Base-by-base conservation (phyloP, 495 filamentous ascomycete genomes). In the Darksidea phi region DNA sequence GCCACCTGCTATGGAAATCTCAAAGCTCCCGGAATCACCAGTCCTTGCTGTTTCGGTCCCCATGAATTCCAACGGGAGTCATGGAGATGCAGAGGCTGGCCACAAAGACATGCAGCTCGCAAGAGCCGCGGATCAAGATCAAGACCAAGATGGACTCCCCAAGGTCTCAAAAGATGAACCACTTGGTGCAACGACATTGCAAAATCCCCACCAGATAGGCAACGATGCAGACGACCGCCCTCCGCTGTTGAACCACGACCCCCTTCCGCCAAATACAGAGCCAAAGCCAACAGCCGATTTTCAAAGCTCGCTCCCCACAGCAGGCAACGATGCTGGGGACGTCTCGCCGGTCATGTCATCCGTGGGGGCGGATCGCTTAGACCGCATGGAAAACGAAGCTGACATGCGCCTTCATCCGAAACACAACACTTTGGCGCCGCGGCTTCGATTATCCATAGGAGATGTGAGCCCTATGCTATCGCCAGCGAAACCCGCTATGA, bases 241-340 rank as follows among this genome's bases (percentile, higher is more conserved):
- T 15, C 63, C 63, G 18, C 63, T 61, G 48, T 23, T 66, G 38
- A 57, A 52, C 38, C 34, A 66, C 36, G 63, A 66, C 6, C 57
- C 57, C 11, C 15, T 57, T 7, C 20, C 11, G 2, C 45, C 41
- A n/a, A 13, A 13, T 20, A 17, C 8, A 20, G 37, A 32, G 17
- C 43, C 15, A 20, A 17, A 18, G 49, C 17, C 15, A 18, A 23
- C 10, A 36, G 6, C 5, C 15, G 59, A 67, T 34, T 42, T 67
- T 47, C 59, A 55, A 2, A 55, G 54, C 23, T 21, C 55, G 10
- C 37, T 25, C 8, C 49, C 32, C 13, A 25, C 46, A 6, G 48
- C 28, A 20, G 28, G 34, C 12, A 25, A 36, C 36, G 48, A 54
- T 2, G 26, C 11, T 18, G 64, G 59, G 8, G 64, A 67, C 41